Evolutionary conservation across 148 eudicot genomes (phyloP).

Genomic region (Agrostemma githago): DNA sequence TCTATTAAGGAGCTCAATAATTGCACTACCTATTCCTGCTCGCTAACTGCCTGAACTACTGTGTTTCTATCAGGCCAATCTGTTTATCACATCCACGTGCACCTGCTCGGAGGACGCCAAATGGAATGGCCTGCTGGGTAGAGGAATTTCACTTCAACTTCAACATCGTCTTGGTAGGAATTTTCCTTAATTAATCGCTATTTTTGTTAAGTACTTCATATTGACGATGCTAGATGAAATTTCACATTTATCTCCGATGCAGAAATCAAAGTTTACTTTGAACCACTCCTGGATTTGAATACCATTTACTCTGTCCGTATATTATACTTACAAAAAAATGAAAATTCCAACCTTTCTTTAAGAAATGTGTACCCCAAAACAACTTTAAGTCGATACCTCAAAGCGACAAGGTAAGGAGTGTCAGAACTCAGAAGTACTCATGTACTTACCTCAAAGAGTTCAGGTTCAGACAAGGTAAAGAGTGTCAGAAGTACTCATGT

Average conservation of each 20-base stretch:
- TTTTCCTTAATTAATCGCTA: neutral
- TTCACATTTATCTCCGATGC: neutral
- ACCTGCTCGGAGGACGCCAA: slow-evolving; percentile 92
- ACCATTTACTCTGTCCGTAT: neutral
- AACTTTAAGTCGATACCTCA: no score
- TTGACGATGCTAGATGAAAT: neutral
- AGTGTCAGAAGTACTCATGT: no score
- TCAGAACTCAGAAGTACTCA: no score
- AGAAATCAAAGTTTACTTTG: neutral
- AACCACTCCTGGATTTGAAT: neutral
- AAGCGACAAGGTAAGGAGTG: no score
- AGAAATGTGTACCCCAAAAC: no score
- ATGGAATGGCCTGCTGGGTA: slow-evolving; percentile 99
- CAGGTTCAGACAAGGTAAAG: no score
- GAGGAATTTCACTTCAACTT: neutral
- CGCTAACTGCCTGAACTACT: slow-evolving; percentile 6
- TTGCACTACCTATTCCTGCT: slow-evolving; percentile 6
- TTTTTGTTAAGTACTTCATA: neutral
- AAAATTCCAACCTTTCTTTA: no score
- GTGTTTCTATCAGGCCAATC: slow-evolving; percentile 66
- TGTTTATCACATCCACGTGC: slow-evolving; percentile 82
- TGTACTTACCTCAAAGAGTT: no score
- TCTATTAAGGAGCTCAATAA: neutral
- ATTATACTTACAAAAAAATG: no score
- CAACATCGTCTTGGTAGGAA: neutral